Conservation (phyloP, 305 asterid species). For the Caryopteris hybrid region DNA sequence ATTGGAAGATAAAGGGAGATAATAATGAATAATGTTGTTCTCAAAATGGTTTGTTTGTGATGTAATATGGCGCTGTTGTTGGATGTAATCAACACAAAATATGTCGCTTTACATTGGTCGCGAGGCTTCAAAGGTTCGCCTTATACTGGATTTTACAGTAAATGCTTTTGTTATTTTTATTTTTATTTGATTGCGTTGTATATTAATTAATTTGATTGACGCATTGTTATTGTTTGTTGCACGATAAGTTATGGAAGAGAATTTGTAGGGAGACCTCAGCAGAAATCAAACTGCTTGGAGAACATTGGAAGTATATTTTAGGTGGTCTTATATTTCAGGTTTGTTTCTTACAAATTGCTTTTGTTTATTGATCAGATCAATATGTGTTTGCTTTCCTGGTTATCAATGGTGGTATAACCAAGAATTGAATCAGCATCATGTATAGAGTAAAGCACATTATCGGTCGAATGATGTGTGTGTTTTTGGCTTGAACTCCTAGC, state of each 20-base stretch:
- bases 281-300: conserved; percentile 45
- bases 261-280: conserved; percentile 38
- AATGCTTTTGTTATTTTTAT: too few species aligned
- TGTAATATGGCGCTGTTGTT: conserved; percentile 56
- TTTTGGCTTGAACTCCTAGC: background rate
- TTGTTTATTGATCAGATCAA: background rate
- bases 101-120: conserved; percentile 97
- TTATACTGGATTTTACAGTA: background rate
- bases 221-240: background rate
- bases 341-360: conserved; percentile 4
- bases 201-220: conserved; percentile 12
- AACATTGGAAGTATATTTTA: conserved; percentile 74
- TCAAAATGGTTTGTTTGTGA: conserved; percentile 35
- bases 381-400: conserved; percentile 8
- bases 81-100: conserved; percentile 20
- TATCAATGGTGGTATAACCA: background rate
- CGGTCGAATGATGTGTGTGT: background rate
- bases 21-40: conserved; percentile 34
- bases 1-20: background rate
- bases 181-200: background rate
- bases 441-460: background rate
- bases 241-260: conserved; percentile 54
- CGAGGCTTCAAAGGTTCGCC: conserved; percentile 91
- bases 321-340: conserved; percentile 91
- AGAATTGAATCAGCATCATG: background rate